Evolutionary conservation across 2,329 filamentous ascomycete genomes (phyloP).

Genomic region (Aspergillus transmontanensis): DNA sequence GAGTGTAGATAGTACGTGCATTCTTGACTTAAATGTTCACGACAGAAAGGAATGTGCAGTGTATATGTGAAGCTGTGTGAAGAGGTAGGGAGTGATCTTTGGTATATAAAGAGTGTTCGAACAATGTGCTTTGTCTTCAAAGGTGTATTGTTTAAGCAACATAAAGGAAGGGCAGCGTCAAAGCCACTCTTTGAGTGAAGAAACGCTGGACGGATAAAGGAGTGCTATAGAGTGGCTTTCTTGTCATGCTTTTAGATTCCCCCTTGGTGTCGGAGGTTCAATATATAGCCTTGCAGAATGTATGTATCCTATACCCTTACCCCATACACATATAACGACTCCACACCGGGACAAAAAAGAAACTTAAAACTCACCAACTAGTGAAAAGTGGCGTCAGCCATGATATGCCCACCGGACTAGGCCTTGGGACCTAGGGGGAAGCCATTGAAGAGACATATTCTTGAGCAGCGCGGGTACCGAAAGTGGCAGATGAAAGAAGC

Average conservation of each 20-base stretch:
- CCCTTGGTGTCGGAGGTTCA: not conserved
- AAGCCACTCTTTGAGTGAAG: not conserved
- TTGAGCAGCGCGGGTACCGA: not conserved
- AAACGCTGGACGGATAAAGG: not conserved
- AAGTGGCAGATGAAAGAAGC: not conserved
- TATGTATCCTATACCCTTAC: not conserved
- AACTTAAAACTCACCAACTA: conserved; percentile 2
- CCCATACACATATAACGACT: not conserved
- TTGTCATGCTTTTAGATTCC: not conserved
- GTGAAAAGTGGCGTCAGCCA: conserved; percentile 23
- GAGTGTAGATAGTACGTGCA: conserved; percentile 32
- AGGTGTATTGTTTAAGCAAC: not conserved
- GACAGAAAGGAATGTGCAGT: conserved; percentile 11
- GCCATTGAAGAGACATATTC: not conserved
- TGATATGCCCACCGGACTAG: conserved; percentile 31
- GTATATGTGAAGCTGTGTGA: conserved; percentile 1
- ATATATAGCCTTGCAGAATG: not conserved
- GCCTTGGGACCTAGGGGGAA: conserved; percentile 21
- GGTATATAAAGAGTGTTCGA: not conserved
- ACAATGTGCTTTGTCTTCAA: not conserved
- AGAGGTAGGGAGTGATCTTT: not conserved
- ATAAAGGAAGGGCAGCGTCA: conserved; percentile 9
- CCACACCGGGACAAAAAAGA: not conserved
- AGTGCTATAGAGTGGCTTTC: not conserved
- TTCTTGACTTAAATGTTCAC: conserved; percentile 18